Conservation (phyloP, 1,284 basidiomycete genomes). For the Prillingera fragicola region DNA sequence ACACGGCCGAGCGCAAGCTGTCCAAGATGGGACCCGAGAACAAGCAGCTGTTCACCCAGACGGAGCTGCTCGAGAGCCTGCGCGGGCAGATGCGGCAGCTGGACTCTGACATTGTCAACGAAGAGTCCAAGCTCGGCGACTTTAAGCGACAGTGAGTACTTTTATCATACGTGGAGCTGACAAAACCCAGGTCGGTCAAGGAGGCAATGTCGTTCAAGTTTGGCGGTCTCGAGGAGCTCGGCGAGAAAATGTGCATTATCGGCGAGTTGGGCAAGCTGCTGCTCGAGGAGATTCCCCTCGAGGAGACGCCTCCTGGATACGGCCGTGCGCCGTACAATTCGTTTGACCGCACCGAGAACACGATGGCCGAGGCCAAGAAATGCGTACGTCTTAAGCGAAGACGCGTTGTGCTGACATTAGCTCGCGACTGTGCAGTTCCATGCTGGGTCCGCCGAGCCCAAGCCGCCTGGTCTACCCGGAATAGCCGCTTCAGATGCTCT, state of each 20-base stretch:
- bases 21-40: slow-evolving; percentile 86
- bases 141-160: slow-evolving; percentile 62
- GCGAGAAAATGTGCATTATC: slow-evolving; percentile 79
- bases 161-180: background rate
- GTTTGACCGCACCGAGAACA: slow-evolving; percentile 57
- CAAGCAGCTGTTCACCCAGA: slow-evolving; percentile 74
- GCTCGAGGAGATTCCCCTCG: slow-evolving; percentile 73
- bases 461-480: slow-evolving; percentile 37
- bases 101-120: slow-evolving; percentile 75
- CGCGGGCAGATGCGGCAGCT: slow-evolving; percentile 71
- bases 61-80: slow-evolving; percentile 65
- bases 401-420: slow-evolving; percentile 11
- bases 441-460: slow-evolving; percentile 29
- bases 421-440: slow-evolving; percentile 41
- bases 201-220: slow-evolving; percentile 80
- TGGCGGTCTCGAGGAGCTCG: slow-evolving; percentile 76
- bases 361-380: slow-evolving; percentile 61
- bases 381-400: slow-evolving; percentile 31
- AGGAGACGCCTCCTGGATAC: slow-evolving; percentile 72
- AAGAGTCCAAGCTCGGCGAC: slow-evolving; percentile 76
- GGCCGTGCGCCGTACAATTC: slow-evolving; percentile 65
- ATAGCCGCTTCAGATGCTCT: slow-evolving; percentile 17
- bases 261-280: slow-evolving; percentile 76
- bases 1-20: slow-evolving; percentile 82
- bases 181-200: slow-evolving; percentile 46